Base-by-base conservation (phyloP, 257 asterid genomes). In the Paraleonurus japonicus region DNA sequence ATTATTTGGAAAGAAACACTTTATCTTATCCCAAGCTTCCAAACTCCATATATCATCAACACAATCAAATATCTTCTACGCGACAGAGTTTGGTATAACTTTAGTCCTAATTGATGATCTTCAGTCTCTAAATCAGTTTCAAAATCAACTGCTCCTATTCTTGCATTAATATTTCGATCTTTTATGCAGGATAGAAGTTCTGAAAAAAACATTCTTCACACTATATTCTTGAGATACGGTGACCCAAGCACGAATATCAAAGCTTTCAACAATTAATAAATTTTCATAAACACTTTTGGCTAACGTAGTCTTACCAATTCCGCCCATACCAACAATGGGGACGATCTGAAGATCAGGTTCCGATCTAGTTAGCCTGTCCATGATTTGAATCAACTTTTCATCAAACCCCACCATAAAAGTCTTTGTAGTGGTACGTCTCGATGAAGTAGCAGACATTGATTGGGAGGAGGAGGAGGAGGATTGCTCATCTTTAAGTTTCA, bases 191-290 rank as follows among this genome's bases (percentile, higher is more conserved):
- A 24, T 16, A 30, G 26, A 30, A 61, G 30, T 26, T 26, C 2
- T 1, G 1, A 3, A 1, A 26, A n/a, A 26, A 26, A 26, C 30
- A 26, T 26, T 1, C 27, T 8, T 61, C 27, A 61, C 3, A 30
- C 24, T 10, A 32, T 17, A 30, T 0, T n/a, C 47, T 60, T 60
- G 63, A 1, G 63, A 58, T 58, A 58, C 15, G 0, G 62, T 24
- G 1, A 58, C 63, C 63, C 63, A 58, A 58, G 63, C 63, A 58
- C 63, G 35, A n/a, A 58, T 13, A 58, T 58, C 63, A 26, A 58
- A 58, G 10, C 32, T 27, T 6, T 58, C 17, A 6, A 26, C 35
- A 58, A 4, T 11, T 3, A 58, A 19, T 11, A 15, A 15, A 24
- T 58, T 28, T 1, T 58, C 12, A 58, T 58, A 24, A 26, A 58